Conservation (phyloP, 768 basidiomycete genomes). For the Pleurotus tuoliensis region DNA sequence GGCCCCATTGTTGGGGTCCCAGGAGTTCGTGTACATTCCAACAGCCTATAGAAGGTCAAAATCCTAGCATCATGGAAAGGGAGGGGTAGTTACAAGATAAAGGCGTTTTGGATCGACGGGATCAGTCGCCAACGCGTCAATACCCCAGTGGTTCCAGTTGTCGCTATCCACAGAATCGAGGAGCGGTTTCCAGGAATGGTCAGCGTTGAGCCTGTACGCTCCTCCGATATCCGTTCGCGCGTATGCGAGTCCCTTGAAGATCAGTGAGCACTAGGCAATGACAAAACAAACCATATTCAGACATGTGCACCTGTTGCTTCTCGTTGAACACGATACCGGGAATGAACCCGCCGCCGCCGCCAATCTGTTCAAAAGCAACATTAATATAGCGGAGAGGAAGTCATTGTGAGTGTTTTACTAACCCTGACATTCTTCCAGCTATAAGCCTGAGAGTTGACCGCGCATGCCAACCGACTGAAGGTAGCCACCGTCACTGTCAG, state of each 20-base stretch:
- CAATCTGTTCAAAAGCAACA: constrained; percentile 18
- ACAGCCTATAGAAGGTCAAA: constrained; percentile 32
- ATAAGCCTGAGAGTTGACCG: constrained; percentile 46
- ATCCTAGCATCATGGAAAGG: not conserved
- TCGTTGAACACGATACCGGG: constrained; percentile 62
- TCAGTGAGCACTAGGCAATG: not conserved
- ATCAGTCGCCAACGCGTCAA: constrained; percentile 60
- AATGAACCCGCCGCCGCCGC: constrained; percentile 46
- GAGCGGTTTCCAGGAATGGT: constrained; percentile 59
- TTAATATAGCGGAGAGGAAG: not conserved
- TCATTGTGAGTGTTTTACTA: not conserved
- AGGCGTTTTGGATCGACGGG: constrained; percentile 51
- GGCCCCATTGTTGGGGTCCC: constrained; percentile 59
- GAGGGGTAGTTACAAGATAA: constrained; percentile 28
- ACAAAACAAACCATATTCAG: not conserved
- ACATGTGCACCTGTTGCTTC: constrained; percentile 31
- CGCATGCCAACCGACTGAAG: constrained; percentile 25
- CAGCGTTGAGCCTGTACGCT: constrained; percentile 56
- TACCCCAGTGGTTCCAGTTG: constrained; percentile 58
- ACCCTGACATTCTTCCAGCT: constrained; percentile 60
- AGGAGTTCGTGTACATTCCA: constrained; percentile 60
- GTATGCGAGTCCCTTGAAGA: constrained; percentile 48
- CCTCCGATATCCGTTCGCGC: constrained; percentile 67
- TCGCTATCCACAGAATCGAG: constrained; percentile 47
- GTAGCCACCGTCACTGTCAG: constrained; percentile 23